Evolutionary conservation across 2,329 filamentous ascomycete genomes (phyloP).

Genomic region (Botrytis fragariae): DNA sequence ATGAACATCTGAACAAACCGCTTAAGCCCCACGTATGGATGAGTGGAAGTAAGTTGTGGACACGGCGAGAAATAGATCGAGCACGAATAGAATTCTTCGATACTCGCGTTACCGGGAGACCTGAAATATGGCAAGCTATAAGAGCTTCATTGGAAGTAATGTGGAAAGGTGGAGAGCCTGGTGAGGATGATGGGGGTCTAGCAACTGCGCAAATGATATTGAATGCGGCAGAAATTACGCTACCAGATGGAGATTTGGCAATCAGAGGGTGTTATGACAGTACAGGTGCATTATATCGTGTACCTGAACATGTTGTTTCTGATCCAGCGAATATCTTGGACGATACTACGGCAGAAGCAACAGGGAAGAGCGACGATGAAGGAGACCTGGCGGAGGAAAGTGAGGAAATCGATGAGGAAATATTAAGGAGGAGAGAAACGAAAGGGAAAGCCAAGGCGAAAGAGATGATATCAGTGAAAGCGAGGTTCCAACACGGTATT

Average conservation of each 20-base stretch:
- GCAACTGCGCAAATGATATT: conserved; percentile 77
- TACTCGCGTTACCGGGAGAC: conserved; percentile 73
- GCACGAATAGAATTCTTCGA: conserved; percentile 88
- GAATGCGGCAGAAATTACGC: conserved; percentile 71
- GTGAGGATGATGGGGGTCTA: conserved; percentile 45
- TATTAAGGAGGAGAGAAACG: conserved; percentile 48
- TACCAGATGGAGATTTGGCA: conserved; percentile 69
- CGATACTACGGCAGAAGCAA: conserved; percentile 35
- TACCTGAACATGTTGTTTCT: conserved; percentile 66
- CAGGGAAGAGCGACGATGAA: conserved; percentile 31
- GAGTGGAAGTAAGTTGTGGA: conserved; percentile 65
- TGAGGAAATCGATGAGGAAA: conserved; percentile 41
- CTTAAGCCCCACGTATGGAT: conserved; percentile 65
- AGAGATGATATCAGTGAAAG: conserved; percentile 32
- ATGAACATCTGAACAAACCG: conserved; percentile 68
- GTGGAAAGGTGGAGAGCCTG: conserved; percentile 46
- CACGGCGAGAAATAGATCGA: conserved; percentile 61
- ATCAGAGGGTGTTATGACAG: conserved; percentile 68
- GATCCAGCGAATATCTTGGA: conserved; percentile 42
- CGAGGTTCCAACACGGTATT: conserved; percentile 42
- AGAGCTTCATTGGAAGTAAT: conserved; percentile 65
- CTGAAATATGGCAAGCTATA: conserved; percentile 79
- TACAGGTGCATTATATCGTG: conserved; percentile 65
- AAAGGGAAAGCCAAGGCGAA: conserved; percentile 41
- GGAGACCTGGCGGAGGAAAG: conserved; percentile 27